phyloP scores from a whole-genome alignment of 441 rosid species.

The Jatropha podagrica region DNA sequence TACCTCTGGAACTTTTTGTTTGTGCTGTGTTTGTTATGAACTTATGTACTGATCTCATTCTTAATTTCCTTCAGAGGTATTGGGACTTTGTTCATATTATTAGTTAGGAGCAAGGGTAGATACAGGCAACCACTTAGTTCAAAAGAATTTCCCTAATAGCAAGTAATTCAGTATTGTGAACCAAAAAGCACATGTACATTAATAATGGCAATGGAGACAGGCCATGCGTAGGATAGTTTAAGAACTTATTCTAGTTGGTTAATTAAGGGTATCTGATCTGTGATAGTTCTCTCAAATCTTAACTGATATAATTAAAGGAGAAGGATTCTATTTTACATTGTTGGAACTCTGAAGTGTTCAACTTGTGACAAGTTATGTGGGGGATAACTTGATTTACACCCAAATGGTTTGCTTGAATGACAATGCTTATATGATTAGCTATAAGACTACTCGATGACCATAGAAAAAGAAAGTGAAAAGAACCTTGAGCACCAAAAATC shows the following conservation, averaged over 20 bases:
- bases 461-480: neutral
- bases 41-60: neutral
- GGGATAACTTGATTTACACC: neutral
- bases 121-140: neutral
- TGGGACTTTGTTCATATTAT: neutral
- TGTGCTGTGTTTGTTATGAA: neutral
- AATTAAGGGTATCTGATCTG: neutral
- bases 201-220: no score
- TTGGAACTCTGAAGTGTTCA: neutral
- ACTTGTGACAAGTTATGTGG: neutral
- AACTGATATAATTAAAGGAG: neutral
- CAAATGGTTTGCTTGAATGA: neutral
- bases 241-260: neutral
- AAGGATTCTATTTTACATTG: neutral
- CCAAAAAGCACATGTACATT: neutral
- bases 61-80: neutral
- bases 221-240: neutral
- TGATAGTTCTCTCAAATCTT: neutral
- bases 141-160: neutral
- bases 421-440: neutral
- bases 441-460: neutral
- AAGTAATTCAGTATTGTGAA: neutral
- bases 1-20: neutral
- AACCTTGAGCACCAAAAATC: neutral
- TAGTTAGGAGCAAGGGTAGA: neutral